Percentiles rank a stretch among this genome's conserved stretches.
phyloP scores from a whole-genome alignment of 139 green algal species.

The Chlamydomonas asymmetrica region DNA sequence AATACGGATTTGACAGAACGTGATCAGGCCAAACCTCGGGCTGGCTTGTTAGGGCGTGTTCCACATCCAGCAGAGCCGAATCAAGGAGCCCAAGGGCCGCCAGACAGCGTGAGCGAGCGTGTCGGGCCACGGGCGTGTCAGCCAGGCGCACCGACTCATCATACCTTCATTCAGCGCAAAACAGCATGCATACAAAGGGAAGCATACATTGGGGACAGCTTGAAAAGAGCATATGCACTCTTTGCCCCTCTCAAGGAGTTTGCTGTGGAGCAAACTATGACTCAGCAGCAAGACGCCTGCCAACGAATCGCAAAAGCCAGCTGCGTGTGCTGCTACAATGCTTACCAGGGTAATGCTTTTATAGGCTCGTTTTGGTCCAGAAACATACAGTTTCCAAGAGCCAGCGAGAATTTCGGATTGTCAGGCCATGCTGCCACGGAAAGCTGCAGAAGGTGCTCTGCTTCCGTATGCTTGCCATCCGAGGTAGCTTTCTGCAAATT shows the following conservation, averaged over 20 bases:
- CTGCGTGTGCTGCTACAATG: background rate
- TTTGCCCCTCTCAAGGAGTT: background rate
- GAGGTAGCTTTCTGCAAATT: conserved; percentile 8
- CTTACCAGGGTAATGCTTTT: conserved; percentile 12
- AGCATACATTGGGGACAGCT: no score
- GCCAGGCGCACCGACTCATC: conserved; percentile 12
- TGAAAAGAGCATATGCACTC: background rate
- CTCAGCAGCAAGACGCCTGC: background rate
- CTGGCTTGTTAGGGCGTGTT: background rate
- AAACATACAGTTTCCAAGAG: conserved; percentile 26
- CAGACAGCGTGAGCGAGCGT: background rate
- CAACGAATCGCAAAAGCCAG: background rate
- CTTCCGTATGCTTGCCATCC: conserved; percentile 6
- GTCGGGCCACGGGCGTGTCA: conserved; percentile 7
- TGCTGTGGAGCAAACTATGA: background rate
- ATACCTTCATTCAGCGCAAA: conserved; percentile 3
- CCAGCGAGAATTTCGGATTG: conserved; percentile 21
- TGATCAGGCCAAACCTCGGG: conserved; percentile 4
- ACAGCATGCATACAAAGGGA: no score
- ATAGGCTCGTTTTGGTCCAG: background rate
- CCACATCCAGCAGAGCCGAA: conserved; percentile 5
- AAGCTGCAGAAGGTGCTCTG: conserved; percentile 19
- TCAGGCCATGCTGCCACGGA: conserved; percentile 29
- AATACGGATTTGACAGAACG: background rate
- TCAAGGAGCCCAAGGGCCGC: conserved; percentile 6